These are phyloP conservation scores for Rostrohypoxylon terebratum DNA, from an alignment of 495 filamentous ascomycete genomes.

Conservation along the genomic window DNA sequence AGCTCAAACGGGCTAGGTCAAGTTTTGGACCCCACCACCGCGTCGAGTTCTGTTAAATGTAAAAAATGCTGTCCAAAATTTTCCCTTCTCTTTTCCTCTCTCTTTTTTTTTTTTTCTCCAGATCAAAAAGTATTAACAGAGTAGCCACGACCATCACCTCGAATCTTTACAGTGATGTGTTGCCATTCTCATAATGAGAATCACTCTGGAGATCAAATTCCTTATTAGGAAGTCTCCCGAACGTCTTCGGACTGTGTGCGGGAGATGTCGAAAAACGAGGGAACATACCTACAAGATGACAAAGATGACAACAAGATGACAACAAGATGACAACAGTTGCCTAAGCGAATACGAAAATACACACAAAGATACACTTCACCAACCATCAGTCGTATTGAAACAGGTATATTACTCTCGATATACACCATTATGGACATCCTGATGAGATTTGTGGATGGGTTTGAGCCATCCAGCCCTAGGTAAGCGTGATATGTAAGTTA, in stretches of 20 bases:
- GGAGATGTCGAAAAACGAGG: slow-evolving; percentile 62
- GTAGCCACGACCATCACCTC: slow-evolving; percentile 65
- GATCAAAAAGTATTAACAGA: slow-evolving; percentile 67
- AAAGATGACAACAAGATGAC: not conserved
- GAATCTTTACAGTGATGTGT: slow-evolving; percentile 61
- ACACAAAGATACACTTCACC: not conserved
- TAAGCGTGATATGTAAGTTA: not conserved
- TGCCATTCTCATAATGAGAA: slow-evolving; percentile 60
- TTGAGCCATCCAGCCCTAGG: not conserved
- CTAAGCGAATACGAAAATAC: not conserved
- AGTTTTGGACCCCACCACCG: slow-evolving; percentile 4
- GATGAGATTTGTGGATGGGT: no score
- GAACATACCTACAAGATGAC: slow-evolving; percentile 43
- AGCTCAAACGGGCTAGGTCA: not conserved
- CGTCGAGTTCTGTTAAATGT: slow-evolving; percentile 13
- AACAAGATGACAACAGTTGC: slow-evolving; percentile 7
- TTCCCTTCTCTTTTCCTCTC: slow-evolving; percentile 39
- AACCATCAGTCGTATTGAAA: not conserved
- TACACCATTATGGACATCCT: not conserved
- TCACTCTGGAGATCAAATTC: slow-evolving; percentile 62
- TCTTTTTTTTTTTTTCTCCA: slow-evolving; percentile 57
- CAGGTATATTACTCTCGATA: not conserved
- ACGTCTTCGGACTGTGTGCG: slow-evolving; percentile 55
- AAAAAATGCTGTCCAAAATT: slow-evolving; percentile 15
- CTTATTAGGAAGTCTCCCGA: slow-evolving; percentile 66